Base-by-base conservation (phyloP, 2,329 filamentous ascomycete genomes). In the Aspergillus tubingensis region DNA sequence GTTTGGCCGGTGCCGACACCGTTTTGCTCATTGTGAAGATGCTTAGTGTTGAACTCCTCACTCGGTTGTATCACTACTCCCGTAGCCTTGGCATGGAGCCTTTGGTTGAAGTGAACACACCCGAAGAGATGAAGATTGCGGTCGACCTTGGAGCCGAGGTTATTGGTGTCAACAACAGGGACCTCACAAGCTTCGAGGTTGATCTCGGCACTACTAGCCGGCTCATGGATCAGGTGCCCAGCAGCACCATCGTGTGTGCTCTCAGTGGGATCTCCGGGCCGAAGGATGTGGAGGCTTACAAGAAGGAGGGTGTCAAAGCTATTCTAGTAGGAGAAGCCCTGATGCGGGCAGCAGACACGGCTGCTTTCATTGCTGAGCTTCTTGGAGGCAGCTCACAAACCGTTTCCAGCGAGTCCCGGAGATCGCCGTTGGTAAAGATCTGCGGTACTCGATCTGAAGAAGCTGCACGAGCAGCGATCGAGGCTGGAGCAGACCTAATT, bases 21-120 rank as follows among this genome's bases (percentile, higher is more conserved):
- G 89, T 99, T 17, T 82, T 99, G 25, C 84, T 99, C 19, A 99
- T 99, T 67, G 95, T 99, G 54, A 99, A 99, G 81, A 99, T 99
- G 95, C 86, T 99, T 10, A 89, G 94, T 62, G 80, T 85, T 25
- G 86, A 87, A 27, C 82, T 90, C 3, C 83, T 99, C 32, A 87
- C 87, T 60, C 84, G 86, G 48, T 82, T 99, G 10, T 99, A 97
- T 81, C 84, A 88, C 59, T 99, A 98, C 79, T 97, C 92, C 1
- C 83, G 88, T 47, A 92, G 89, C 2, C 83, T 99, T 2, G 94
- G 93, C 17, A 99, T 99, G 95, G 96, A 99, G 78, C 95, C 95
- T 36, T 79, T 99, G 30, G 95, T 99, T 1, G 95, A 99, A 76
- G 95, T 99, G 27, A 96, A 99, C 72, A 99, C 90, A 44, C 87